A percentile compares a stretch with the other conserved stretches of the same genome.
These are phyloP conservation scores for Fusarium duplospermum DNA, from an alignment of 2,329 filamentous ascomycete species.

Conservation along the genomic window DNA sequence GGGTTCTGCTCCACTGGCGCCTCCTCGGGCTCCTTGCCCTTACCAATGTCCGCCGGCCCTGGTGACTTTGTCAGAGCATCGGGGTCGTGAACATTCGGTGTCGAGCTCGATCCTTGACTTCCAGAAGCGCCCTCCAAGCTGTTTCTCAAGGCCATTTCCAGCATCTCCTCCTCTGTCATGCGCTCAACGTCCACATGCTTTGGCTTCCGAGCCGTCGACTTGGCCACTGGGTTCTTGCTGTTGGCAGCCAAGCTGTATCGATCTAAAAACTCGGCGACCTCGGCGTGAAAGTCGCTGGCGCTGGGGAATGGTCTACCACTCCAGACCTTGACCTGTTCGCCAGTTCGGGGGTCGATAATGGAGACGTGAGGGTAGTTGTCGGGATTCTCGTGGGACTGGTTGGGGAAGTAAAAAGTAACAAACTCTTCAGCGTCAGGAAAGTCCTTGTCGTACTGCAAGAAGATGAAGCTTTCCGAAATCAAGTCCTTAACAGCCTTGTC, in stretches of 20 bases:
- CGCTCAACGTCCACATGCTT: constrained; percentile 81
- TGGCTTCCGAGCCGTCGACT: constrained; percentile 68
- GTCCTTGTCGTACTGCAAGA: constrained; percentile 92
- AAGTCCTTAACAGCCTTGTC: constrained; percentile 82
- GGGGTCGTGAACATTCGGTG: constrained; percentile 77
- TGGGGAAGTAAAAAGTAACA: constrained; percentile 87
- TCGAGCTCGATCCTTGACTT: constrained; percentile 51
- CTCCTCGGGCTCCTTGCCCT: constrained; percentile 63
- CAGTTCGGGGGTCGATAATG: constrained; percentile 94
- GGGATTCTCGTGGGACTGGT: constrained; percentile 77
- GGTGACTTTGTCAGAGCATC: constrained; percentile 83
- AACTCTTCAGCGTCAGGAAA: constrained; percentile 84
- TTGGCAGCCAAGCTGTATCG: constrained; percentile 89
- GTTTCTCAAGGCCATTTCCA: constrained; percentile 92
- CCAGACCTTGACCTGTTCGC: constrained; percentile 98
- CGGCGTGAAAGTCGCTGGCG: constrained; percentile 85
- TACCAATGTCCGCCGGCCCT: constrained; percentile 64
- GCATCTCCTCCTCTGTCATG: constrained; percentile 97
- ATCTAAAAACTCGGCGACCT: constrained; percentile 96
- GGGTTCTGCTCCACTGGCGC: constrained; percentile 50
- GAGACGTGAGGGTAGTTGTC: constrained; percentile 96
- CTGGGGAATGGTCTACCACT: constrained; percentile 83
- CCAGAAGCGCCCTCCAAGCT: constrained; percentile 71
- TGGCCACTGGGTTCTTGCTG: constrained; percentile 93
- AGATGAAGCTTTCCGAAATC: constrained; percentile 91